These are phyloP conservation scores for Lanmaoa pseudosensibilis DNA, from an alignment of 768 basidiomycete species.

Conservation along the genomic window DNA sequence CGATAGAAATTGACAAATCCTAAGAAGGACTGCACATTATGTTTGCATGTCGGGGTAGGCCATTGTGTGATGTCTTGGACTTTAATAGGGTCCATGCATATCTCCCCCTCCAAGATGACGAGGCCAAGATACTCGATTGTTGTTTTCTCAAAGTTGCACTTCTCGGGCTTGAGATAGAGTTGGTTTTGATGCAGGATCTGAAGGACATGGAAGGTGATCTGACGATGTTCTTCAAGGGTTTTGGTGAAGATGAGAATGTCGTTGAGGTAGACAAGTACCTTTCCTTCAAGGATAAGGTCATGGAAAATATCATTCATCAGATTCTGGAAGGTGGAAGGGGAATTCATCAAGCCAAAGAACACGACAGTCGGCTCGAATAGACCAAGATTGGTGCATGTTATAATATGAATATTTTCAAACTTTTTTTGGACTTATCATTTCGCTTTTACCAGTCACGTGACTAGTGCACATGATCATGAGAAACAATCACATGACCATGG, in stretches of 20 bases:
- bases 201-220: slow-evolving; percentile 15
- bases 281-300: slow-evolving; percentile 28
- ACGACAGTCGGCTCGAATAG: slow-evolving; percentile 38
- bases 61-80: slow-evolving; percentile 38
- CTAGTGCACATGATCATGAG: too few relatives aligned
- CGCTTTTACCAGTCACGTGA: too few relatives aligned
- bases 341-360: slow-evolving; percentile 36
- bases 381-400: slow-evolving; percentile 29
- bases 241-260: slow-evolving; percentile 34
- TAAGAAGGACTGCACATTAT: slow-evolving; percentile 41
- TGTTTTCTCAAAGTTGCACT: slow-evolving; percentile 23
- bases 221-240: slow-evolving; percentile 10
- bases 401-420: too few relatives aligned
- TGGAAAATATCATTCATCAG: slow-evolving; percentile 29
- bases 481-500: too few relatives aligned
- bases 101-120: slow-evolving; percentile 26
- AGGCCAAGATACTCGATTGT: slow-evolving; percentile 34
- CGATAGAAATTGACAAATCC: slow-evolving; percentile 43
- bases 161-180: slow-evolving; percentile 16
- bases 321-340: slow-evolving; percentile 36
- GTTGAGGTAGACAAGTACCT: slow-evolving; percentile 34
- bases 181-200: slow-evolving; percentile 19
- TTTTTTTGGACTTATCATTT: too few relatives aligned
- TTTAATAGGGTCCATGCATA: slow-evolving; percentile 42
- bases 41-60: slow-evolving; percentile 34